Evolutionary conservation across 805 yeast species (phyloP).

Genomic region (Groenewaldozyma tartarivorans): DNA sequence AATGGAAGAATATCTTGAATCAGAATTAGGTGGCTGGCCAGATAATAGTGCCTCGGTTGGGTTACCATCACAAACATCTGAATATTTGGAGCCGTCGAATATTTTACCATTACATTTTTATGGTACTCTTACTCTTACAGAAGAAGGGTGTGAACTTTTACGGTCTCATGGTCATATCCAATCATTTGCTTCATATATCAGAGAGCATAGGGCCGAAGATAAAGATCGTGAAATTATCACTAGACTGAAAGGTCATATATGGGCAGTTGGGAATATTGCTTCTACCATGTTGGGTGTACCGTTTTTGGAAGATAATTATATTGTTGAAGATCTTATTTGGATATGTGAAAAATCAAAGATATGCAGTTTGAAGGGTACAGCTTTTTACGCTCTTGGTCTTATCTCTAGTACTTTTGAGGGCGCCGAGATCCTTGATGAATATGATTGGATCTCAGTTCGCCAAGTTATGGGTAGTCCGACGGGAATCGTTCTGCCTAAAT

Average conservation of each 20-base stretch:
- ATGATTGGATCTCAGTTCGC: slow-evolving; percentile 56
- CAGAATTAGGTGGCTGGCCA: slow-evolving; percentile 12
- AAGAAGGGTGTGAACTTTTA: slow-evolving; percentile 63
- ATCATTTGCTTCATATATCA: slow-evolving; percentile 24
- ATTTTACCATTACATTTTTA: slow-evolving; percentile 58
- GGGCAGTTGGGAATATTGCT: slow-evolving; percentile 84
- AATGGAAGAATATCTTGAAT: slow-evolving; percentile 26
- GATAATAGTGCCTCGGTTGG: background rate
- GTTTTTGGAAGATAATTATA: slow-evolving; percentile 42
- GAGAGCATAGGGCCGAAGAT: slow-evolving; percentile 15
- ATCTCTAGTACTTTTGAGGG: slow-evolving; percentile 70
- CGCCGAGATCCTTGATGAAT: slow-evolving; percentile 72
- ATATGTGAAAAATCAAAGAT: slow-evolving; percentile 39
- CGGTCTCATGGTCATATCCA: slow-evolving; percentile 36
- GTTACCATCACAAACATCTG: background rate
- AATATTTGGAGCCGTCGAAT: background rate
- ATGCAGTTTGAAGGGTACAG: slow-evolving; percentile 63
- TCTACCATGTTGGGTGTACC: slow-evolving; percentile 61
- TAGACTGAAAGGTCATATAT: slow-evolving; percentile 62
- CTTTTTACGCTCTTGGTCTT: slow-evolving; percentile 70
- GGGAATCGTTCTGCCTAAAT: slow-evolving; percentile 34
- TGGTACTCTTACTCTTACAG: slow-evolving; percentile 69
- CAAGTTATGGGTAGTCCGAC: slow-evolving; percentile 32
- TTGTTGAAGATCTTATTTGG: slow-evolving; percentile 44
- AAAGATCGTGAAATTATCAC: slow-evolving; percentile 30